Evolutionary conservation across 495 filamentous ascomycete species (phyloP), one percentile per base, ranked within the genome.

Genomic region (Trypethelium eluteriae): DNA sequence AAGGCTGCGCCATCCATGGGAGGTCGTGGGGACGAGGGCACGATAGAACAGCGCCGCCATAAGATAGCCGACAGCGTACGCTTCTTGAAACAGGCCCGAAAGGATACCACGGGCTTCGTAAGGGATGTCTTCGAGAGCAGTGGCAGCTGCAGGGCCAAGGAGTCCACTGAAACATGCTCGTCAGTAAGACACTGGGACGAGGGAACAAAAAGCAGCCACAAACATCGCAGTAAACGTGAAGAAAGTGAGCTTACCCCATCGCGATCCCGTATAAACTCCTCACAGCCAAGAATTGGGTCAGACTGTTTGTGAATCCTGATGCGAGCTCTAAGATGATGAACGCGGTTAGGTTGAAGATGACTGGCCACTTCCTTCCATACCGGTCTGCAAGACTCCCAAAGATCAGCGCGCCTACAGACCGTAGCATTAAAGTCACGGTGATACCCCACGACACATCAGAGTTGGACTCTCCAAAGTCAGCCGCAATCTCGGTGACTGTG

Each of bases 371-470:
- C n/a, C 63, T 34, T 2, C 64, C 69, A 44, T 67, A 69, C 25
- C 66, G 57, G 64, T 74, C 73, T 38, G 69, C 65, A 14, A 73
- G 38, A n/a, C 46, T 64, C 5, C 73, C 73, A 47, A 71, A 70
- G 57, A 74, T 70, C 5, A 73, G 65, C 32, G 70, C 70, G 36
- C 73, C 73, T n/a, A 74, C 71, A 5, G 69, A 75, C 7, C 73
- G 67, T 32, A 75, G 72, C 73, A 75, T 73, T 9, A 75, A 47
- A 3, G 73, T 73, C 10, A 75, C 65, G 2, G 73, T 75, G 38
- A 75, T 67, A 49, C 66, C 75, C 77, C 77, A 80, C 3, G 76
- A 74, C 0, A 80, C 72, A 47, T 69, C 69, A 1, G 76, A 74
- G 56, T 74, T 74, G n/a, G 69, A 62, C 10, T 74, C 72, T 25